Base-by-base conservation (phyloP, 257 asterid species). In the Jaltomata sinuosa region DNA sequence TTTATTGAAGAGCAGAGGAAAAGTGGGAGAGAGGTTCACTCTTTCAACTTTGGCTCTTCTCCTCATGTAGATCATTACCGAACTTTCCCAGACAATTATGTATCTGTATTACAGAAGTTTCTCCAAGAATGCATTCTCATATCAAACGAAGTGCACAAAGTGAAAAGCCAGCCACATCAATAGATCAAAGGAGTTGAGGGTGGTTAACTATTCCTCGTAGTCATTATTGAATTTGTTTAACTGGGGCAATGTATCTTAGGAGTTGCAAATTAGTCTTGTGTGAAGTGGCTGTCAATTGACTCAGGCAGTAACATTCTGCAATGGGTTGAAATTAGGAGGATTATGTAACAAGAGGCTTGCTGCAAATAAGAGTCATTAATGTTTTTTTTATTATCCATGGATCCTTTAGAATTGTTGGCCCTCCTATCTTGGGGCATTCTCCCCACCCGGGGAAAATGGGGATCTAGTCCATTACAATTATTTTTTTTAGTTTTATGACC, bases 21-120 rank as follows among this genome's bases (percentile, higher is more conserved):
- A 87, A 81, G 12, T 5, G 94, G 97, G 86, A 91, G 82, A 85
- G 83, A 47, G 77, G 97, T 92, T 18, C 61, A 42, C 80, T 83
- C 92, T 27, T 91, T 86, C 83, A 89, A 93, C 85, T 95, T 95
- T 77, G 88, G 91, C 9, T 85, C 91, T n/a, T 94, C 98, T 61
- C 99, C 98, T 53, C 98, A 95, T 65, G 98, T 95, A 32, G 99
- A 95, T 84, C 98, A 95, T 88, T 95, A 88, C 89, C 87, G 99
- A 82, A 91, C 90, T 21, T 95, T 87, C 85, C 97, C 97, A 31
- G 86, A 87, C 79, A 32, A 86, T 11, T 93, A 95, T 80, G 62
- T 90, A 40, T 85, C 87, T 22, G 92, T 92, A 87, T 88, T 95
- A 8, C 81, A 90, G 83, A 81, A 45, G 11, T 95, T 93, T 81